These are phyloP conservation scores for Sphagnurus paluster DNA, from an alignment of 1,284 basidiomycete genomes.

Conservation along the genomic window DNA sequence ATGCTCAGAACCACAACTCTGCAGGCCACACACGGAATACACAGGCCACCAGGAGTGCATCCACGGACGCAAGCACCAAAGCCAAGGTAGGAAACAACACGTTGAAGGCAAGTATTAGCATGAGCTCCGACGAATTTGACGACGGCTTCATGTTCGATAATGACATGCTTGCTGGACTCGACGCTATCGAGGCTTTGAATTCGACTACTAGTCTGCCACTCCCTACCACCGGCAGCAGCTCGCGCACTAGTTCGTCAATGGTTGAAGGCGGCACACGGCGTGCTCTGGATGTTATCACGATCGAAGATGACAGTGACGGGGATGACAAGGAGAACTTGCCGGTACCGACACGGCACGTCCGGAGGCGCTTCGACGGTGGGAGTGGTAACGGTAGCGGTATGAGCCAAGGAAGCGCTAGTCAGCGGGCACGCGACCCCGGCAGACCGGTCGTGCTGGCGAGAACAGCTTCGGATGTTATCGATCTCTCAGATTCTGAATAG, in stretches of 20 bases:
- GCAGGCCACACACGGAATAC: background rate
- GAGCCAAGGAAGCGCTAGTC: slow-evolving; percentile 9
- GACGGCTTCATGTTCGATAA: slow-evolving; percentile 24
- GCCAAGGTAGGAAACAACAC: background rate
- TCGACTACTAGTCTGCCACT: slow-evolving; percentile 1
- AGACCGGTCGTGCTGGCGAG: slow-evolving; percentile 22
- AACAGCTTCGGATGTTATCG: slow-evolving; percentile 41
- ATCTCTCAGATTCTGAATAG: slow-evolving; percentile 49
- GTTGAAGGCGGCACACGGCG: slow-evolving; percentile 1
- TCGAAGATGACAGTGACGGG: slow-evolving; percentile 45
- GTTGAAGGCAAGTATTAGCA: too few relatives aligned
- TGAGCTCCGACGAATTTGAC: slow-evolving; percentile 23
- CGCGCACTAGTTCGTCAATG: slow-evolving; percentile 1
- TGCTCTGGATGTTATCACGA: slow-evolving; percentile 33
- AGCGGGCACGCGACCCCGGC: slow-evolving; percentile 11
- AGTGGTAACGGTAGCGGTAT: too few relatives aligned
- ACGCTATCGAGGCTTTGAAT: slow-evolving; percentile 37
- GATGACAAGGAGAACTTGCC: slow-evolving; percentile 66
- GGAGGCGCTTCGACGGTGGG: slow-evolving; percentile 34
- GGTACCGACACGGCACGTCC: slow-evolving; percentile 52
- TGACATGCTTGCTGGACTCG: slow-evolving; percentile 23
- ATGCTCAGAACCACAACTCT: background rate
- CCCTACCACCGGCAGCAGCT: slow-evolving; percentile 7
- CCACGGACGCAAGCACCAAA: background rate
- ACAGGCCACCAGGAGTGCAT: background rate